Evolutionary conservation across 164 flowering plant species (phyloP), one percentile per base, ranked within the genome.

Genomic region (Macadamia tetraphylla): DNA sequence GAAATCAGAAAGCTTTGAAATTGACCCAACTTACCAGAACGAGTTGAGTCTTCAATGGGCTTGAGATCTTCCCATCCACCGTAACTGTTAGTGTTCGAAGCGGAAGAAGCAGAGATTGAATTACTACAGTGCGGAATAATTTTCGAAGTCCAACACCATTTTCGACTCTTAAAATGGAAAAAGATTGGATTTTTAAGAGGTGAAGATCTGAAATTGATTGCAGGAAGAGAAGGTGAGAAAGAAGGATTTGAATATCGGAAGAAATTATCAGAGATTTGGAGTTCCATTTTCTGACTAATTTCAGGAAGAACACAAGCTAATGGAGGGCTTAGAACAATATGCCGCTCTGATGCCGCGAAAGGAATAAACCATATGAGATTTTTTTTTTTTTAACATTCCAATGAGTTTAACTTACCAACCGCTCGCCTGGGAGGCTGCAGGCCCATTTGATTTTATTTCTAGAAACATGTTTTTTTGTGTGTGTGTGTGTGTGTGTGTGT

Each of bases 61-160:
- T 66, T 71, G 6, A 73, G 70, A 57, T 88, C 87, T 51, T 88
- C 97, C 98, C 95, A 93, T 11, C 97, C 98, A 63, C 89, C 85
- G 57, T 76, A 90, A 44, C 63, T 66, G 67, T 70, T 42, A 1
- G 80, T 71, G 30, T 56, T 72, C 11, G 79, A 32, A 29, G 77
- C 52, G 60, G 71, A 51, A 35, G 73, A 65, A 64, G 81, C 77
- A 68, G 73, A 58, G 66, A 68, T 7, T 3, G 76, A 60, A 60
- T 23, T 23, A 23, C 74, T 72, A 32, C 76, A 74, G 18, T 42
- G 66, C 2, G 42, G 62, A 14, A 23, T 48, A 14, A 23, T 48
- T 57, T 52, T 76, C 40, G 71, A 58, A n/a, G n/a, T 18, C 64
- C 23, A 49, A 6, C 15, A 42, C 71, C 68, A 67, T 68, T 66